Evolutionary conservation across 495 filamentous ascomycete genomes (phyloP).

Genomic region (Penicillium parvum): DNA sequence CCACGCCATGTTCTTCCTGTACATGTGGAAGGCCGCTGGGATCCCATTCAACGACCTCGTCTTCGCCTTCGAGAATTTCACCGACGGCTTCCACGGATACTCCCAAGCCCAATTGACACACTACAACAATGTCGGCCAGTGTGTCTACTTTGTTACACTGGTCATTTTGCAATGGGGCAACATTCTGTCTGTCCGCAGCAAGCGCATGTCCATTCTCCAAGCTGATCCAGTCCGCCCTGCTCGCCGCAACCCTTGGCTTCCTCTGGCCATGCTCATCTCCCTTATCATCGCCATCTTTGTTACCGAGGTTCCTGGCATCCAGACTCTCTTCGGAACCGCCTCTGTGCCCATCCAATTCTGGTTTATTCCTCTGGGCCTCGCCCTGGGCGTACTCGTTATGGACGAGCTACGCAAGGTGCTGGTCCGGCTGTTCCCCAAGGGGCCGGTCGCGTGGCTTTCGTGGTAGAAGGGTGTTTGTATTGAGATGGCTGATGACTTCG

Average conservation of each 20-base stretch:
- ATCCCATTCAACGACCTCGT: conserved; percentile 42
- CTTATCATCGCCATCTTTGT: conserved; percentile 50
- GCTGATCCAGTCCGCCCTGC: conserved; percentile 47
- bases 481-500: neutral
- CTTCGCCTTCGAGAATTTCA: conserved; percentile 45
- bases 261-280: conserved; percentile 38
- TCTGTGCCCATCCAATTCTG: conserved; percentile 48
- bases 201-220: conserved; percentile 46
- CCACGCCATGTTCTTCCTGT: conserved; percentile 50
- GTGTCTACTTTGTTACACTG: conserved; percentile 70
- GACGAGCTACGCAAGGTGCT: conserved; percentile 47
- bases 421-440: conserved; percentile 42
- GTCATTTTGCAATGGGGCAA: conserved; percentile 55
- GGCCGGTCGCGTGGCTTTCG: conserved; percentile 37
- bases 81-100: conserved; percentile 47
- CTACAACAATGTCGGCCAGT: conserved; percentile 51
- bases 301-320: conserved; percentile 46
- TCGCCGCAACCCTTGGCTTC: conserved; percentile 48
- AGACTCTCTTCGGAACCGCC: conserved; percentile 44
- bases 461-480: conserved; percentile 30
- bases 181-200: conserved; percentile 46
- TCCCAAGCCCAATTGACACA: conserved; percentile 32
- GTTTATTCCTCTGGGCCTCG: conserved; percentile 47
- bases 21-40: conserved; percentile 41
- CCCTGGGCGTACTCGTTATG: conserved; percentile 44